phyloP scores from a whole-genome alignment of 495 filamentous ascomycete species.

The Penicillium subrubescens region DNA sequence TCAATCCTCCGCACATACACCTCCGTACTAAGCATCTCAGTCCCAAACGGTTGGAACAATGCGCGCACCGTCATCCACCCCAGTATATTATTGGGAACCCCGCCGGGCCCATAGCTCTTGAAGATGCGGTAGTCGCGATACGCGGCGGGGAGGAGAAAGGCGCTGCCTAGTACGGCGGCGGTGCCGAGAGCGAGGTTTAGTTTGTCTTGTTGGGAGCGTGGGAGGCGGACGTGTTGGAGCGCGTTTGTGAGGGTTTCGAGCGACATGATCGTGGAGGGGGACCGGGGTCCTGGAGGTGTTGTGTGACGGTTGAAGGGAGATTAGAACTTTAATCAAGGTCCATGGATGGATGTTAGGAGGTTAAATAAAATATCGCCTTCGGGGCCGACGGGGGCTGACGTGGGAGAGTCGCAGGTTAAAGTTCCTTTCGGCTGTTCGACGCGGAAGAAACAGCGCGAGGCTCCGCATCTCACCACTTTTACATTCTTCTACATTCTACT shows the following conservation, averaged over 20 bases:
- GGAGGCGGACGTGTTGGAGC: slow-evolving; percentile 12
- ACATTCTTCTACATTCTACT: not conserved
- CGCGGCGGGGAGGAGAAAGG: slow-evolving; percentile 27
- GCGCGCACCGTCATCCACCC: slow-evolving; percentile 37
- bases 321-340: not conserved
- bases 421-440: not conserved
- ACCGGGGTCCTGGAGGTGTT: not conserved
- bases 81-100: slow-evolving; percentile 35
- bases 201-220: slow-evolving; percentile 16
- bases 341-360: not conserved
- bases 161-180: slow-evolving; percentile 22
- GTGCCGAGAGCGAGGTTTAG: slow-evolving; percentile 25
- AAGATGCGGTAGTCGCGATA: slow-evolving; percentile 39
- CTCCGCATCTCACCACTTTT: not conserved
- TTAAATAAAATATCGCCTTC: not conserved
- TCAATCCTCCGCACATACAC: slow-evolving; percentile 32
- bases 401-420: not conserved
- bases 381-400: not conserved
- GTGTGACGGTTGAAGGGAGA: not conserved
- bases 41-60: slow-evolving; percentile 31
- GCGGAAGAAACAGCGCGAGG: not conserved
- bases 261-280: slow-evolving; percentile 13
- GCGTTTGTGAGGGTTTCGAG: slow-evolving; percentile 10
- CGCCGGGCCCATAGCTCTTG: slow-evolving; percentile 37
- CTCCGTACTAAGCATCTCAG: slow-evolving; percentile 37